phyloP scores from a whole-genome alignment of 2,329 filamentous ascomycete genomes.

The Aspergillus unguis region DNA sequence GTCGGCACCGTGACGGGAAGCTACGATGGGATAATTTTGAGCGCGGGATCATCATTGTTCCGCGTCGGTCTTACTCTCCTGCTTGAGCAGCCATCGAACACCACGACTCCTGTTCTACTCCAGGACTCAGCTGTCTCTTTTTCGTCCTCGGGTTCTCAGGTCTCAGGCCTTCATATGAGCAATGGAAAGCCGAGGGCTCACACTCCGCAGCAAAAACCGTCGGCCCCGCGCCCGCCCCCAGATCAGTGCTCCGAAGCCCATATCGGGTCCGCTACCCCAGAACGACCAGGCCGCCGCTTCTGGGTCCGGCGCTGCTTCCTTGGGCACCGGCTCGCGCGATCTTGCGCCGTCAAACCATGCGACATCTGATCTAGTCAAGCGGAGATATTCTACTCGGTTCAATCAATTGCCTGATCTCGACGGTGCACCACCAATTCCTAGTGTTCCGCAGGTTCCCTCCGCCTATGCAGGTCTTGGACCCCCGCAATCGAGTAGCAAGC shows the following conservation, averaged over 20 bases:
- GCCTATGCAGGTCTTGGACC: conserved; percentile 54
- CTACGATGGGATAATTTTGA: conserved; percentile 30
- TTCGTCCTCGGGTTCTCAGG: conserved; percentile 10
- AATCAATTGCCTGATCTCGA: conserved; percentile 70
- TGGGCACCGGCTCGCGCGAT: conserved; percentile 34
- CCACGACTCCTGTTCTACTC: background rate
- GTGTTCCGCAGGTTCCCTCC: conserved; percentile 56
- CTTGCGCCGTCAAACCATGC: conserved; percentile 48
- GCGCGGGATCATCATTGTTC: conserved; percentile 37
- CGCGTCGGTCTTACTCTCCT: conserved; percentile 34
- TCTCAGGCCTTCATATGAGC: conserved; percentile 15
- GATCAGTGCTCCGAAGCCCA: conserved; percentile 60
- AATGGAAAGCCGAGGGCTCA: conserved; percentile 58
- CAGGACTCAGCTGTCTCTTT: conserved; percentile 3
- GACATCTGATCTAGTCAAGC: conserved; percentile 82
- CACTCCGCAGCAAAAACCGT: conserved; percentile 60
- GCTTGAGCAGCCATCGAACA: conserved; percentile 16
- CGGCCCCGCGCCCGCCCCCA: conserved; percentile 46
- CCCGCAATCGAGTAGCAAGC: conserved; percentile 43
- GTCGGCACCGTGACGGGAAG: conserved; percentile 13
- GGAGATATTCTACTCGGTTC: conserved; percentile 90
- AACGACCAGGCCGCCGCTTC: conserved; percentile 37
- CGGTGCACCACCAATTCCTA: conserved; percentile 68
- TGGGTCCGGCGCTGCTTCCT: conserved; percentile 28
- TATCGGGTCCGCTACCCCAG: conserved; percentile 42